A percentile compares a stretch with the other conserved stretches of the same genome.
Evolutionary conservation across 371 early-diverging fungal genomes (phyloP).

Genomic region (Mycotypha africana): DNA sequence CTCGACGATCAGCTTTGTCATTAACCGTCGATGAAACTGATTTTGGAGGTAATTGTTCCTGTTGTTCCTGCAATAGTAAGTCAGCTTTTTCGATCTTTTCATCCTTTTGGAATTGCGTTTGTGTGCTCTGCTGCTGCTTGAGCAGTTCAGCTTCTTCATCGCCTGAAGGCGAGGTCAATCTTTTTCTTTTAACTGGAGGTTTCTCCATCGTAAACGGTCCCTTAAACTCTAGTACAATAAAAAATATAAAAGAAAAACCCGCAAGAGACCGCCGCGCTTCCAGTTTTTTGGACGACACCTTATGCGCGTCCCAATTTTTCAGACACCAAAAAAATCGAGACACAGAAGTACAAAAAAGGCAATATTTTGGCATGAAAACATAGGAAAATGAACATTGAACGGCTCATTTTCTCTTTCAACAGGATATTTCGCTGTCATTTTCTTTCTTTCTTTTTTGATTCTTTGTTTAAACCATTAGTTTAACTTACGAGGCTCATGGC

Average conservation of each 20-base stretch:
- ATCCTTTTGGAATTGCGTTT: too few relatives aligned
- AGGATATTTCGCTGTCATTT: background rate
- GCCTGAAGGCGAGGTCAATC: background rate
- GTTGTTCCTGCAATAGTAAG: too few relatives aligned
- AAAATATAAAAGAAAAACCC: background rate
- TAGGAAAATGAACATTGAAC: too few relatives aligned
- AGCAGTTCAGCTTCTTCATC: background rate
- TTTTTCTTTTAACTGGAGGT: conserved; percentile 7
- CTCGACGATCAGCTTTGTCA: background rate
- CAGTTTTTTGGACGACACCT: too few relatives aligned
- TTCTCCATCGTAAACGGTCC: background rate
- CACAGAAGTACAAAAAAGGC: background rate
- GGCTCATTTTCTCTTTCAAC: too few relatives aligned
- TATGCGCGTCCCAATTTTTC: too few relatives aligned
- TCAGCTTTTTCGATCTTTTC: too few relatives aligned
- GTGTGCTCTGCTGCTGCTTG: background rate
- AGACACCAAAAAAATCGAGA: background rate
- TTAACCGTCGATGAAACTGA: too few relatives aligned
- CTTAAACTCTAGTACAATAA: too few relatives aligned
- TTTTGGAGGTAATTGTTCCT: too few relatives aligned
- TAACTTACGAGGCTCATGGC: too few relatives aligned
- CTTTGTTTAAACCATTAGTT: too few relatives aligned
- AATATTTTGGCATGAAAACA: background rate
- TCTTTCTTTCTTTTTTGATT: background rate
- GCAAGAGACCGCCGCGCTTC: background rate